Percentiles rank a stretch among this genome's conserved stretches.
phyloP scores from a whole-genome alignment of 2,329 filamentous ascomycete genomes.

The Fusarium sp. region DNA sequence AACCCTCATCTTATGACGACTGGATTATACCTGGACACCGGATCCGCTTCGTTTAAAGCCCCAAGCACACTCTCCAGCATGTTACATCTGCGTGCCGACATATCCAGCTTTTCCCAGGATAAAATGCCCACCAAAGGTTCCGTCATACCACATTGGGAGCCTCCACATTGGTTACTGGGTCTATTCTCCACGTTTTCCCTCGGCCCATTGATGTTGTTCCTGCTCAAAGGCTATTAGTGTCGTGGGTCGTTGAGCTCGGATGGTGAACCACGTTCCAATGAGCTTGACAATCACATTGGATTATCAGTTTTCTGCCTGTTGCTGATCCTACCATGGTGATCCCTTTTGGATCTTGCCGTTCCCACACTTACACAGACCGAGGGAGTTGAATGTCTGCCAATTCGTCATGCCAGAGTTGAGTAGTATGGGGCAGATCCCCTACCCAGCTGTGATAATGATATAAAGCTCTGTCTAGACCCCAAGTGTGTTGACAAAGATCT shows the following conservation, averaged over 20 bases:
- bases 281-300: conserved; percentile 4
- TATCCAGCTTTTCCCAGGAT: conserved; percentile 33
- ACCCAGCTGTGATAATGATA: conserved; percentile 18
- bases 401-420: conserved; percentile 29
- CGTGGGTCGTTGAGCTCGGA: conserved; percentile 32
- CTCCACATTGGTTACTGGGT: conserved; percentile 22
- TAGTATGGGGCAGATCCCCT: conserved; percentile 31
- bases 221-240: conserved; percentile 33
- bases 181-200: conserved; percentile 20
- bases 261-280: conserved; percentile 11
- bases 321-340: conserved; percentile 22
- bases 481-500: conserved; percentile 11
- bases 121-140: conserved; percentile 20
- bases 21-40: conserved; percentile 20
- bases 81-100: conserved; percentile 37
- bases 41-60: conserved; percentile 26
- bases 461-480: conserved; percentile 27
- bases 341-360: conserved; percentile 17
- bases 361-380: conserved; percentile 14
- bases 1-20: conserved; percentile 25
- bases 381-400: conserved; percentile 22
- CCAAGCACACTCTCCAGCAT: conserved; percentile 13
- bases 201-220: conserved; percentile 28
- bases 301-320: conserved; percentile 20
- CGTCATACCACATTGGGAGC: conserved; percentile 28